Evolutionary conservation across 2,329 filamentous ascomycete genomes (phyloP).

Genomic region (Anisogramma anomala): DNA sequence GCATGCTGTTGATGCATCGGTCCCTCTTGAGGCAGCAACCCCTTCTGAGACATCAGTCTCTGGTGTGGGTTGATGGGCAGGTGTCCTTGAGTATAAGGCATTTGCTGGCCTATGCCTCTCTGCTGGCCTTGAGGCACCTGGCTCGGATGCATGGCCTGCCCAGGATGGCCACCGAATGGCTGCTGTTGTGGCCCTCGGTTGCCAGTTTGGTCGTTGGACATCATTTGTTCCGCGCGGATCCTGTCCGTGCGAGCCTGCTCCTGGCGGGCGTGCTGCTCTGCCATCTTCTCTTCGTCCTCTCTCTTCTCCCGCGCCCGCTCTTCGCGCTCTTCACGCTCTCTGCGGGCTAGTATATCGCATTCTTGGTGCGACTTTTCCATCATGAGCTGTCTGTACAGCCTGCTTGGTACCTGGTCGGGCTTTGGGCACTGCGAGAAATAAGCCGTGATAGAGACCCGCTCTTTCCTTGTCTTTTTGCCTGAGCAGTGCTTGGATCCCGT

Average conservation of each 20-base stretch:
- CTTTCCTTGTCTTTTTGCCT: slow-evolving; percentile 20
- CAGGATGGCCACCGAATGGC: too few relatives aligned
- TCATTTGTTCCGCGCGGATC: not conserved
- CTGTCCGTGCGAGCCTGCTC: not conserved
- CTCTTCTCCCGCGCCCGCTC: not conserved
- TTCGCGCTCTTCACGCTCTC: not conserved
- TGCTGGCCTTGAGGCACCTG: slow-evolving; percentile 3
- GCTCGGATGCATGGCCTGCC: not conserved
- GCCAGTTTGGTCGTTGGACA: not conserved
- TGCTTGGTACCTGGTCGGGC: slow-evolving; percentile 13
- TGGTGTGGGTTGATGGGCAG: not conserved
- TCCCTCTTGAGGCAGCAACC: not conserved
- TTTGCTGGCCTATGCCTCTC: not conserved
- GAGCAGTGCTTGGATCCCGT: slow-evolving; percentile 7
- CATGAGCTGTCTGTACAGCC: slow-evolving; percentile 6
- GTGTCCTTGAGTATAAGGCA: not conserved
- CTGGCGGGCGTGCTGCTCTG: not conserved
- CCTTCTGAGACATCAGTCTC: not conserved
- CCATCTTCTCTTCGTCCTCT: not conserved
- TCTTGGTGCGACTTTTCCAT: not conserved
- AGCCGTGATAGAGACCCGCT: slow-evolving; percentile 31
- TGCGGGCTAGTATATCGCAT: not conserved
- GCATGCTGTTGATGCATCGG: not conserved
- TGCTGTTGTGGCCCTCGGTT: not conserved
- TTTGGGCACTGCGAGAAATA: slow-evolving; percentile 34